Evolutionary conservation across 2,329 filamentous ascomycete genomes (phyloP), one percentile per base, ranked within the genome.

Genomic region (Cadophora sp.): DNA sequence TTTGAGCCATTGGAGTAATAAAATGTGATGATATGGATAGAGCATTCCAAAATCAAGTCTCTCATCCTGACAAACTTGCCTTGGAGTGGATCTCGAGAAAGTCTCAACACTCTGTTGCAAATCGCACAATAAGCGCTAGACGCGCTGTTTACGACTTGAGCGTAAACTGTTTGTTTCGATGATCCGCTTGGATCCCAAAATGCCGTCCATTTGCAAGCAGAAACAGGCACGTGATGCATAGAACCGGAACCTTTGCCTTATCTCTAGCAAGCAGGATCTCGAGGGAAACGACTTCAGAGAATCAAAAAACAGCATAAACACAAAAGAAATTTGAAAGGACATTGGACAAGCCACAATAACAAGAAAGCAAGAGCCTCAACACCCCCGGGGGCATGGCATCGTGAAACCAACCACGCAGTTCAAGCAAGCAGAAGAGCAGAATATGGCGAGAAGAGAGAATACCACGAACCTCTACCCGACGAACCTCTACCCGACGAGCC

Each of bases 401-500:
- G 26, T 50, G 27, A 55, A 61, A 22, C 29, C 24, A 31, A 1
- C 8, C 14, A 48, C 16, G 22, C 11, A 16, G 31, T 31, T 8
- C 31, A 53, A 55, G 24, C 27, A 43, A 62, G 40, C 48, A 62
- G n/a, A 31, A 9, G 31, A 61, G 59, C 62, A 46, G 8, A 22
- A 8, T 22, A 48, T 16, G 19, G 22, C 22, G 4, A 48, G n/a
- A 5, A 22, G 16, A 64, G 37, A 34, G 29, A 55, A 48, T 16
- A 26, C 60, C 0, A 60, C 73, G 73, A 6, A 76, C 74, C 69
- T 73, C 72, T 65, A 29, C 69, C 68, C 46, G 70, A 68, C 24
- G 74, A 75, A n/a, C 67, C 70, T n/a, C n/a, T n/a, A 29, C 69
- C 68, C 46, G 70, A 68, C 24, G 74, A 75, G 24, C 67, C 70